These are phyloP conservation scores for Hypericum perforatum DNA, from an alignment of 345 rosid species.

Conservation along the genomic window DNA sequence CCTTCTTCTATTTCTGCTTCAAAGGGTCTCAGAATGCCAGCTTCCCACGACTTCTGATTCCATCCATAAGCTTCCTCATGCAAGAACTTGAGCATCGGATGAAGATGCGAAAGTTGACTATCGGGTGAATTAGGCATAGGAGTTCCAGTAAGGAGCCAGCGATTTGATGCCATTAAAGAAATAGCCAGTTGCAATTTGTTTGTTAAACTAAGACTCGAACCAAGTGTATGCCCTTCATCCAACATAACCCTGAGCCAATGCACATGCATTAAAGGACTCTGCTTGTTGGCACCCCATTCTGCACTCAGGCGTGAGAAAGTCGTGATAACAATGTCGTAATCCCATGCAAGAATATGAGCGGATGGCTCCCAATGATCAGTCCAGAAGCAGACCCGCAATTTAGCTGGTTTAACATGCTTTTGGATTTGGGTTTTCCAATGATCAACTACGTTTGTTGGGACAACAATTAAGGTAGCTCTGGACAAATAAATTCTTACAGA, in stretches of 20 bases:
- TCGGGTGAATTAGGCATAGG: constrained; percentile 86
- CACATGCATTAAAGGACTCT: constrained; percentile 81
- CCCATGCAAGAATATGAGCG: constrained; percentile 92
- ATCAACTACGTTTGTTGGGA: constrained; percentile 83
- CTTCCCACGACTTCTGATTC: constrained; percentile 78
- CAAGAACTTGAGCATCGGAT: constrained; percentile 81
- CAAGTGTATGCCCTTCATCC: constrained; percentile 99
- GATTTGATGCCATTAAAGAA: constrained; percentile 66
- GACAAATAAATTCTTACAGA: constrained; percentile 74
- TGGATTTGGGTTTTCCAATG: constrained; percentile 90
- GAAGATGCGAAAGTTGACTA: constrained; percentile 79
- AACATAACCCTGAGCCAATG: constrained; percentile 92
- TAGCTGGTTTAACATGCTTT: constrained; percentile 67
- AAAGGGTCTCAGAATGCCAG: constrained; percentile 81
- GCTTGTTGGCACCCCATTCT: constrained; percentile 74
- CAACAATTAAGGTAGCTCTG: constrained; percentile 78
- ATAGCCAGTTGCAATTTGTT: constrained; percentile 93
- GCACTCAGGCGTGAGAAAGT: constrained; percentile 90
- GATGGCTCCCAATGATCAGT: constrained; percentile 51
- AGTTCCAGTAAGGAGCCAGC: constrained; percentile 96
- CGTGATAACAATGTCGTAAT: constrained; percentile 85
- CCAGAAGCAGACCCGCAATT: constrained; percentile 69
- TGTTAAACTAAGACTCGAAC: constrained; percentile 84
- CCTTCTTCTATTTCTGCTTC: constrained; percentile 94
- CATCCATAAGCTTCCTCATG: constrained; percentile 88